Evolutionary conservation across 2,329 filamentous ascomycete species (phyloP), one percentile per base, ranked within the genome.

Genomic region (Colletotrichum caudatum): DNA sequence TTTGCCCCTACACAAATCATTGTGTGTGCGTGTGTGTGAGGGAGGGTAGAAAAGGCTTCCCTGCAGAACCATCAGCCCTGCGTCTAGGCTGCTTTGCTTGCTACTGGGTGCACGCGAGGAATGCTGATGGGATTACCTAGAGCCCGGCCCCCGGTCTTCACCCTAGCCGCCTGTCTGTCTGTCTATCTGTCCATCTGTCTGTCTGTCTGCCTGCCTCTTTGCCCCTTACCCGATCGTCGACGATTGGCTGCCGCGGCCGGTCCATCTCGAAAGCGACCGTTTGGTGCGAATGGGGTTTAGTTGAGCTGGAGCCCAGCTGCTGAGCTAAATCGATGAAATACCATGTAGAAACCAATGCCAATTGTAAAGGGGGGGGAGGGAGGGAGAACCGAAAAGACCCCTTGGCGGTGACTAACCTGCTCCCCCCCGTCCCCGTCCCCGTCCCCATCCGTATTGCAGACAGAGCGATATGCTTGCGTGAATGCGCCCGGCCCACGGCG

Each of bases 11-110:
- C 33, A 51, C 23, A 9, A 14, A 51, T 39, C 62, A 46, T 37
- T 5, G 16, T 4, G 37, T 29, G 26, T 29, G 26, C 3, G 26
- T 29, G 26, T 2, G 26, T 29, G 26, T 29, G 29, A 3, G 39
- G 18, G 41, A 9, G 41, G 20, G 41, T 3, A 18, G 18, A 18
- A 64, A 65, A 65, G 29, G 62, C 53, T 65, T 65, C 41, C 58
- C 39, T 58, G 39, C 29, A 58, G 51, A 35, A 26, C 53, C 29
- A 35, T 65, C 63, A 58, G 63, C 63, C 63, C 53, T 65, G 63
- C 50, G n/a, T n/a, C n/a, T n/a, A 61, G 58, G 58, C 44, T 50
- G 26, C n/a, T n/a, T n/a, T n/a, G n/a, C n/a, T n/a, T n/a, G n/a
- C 41, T n/a, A n/a, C 59, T 5, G n/a, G 11, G 51, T 46, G 44